phyloP scores from a whole-genome alignment of 768 basidiomycete species.

The Gautieria morchelliformis region DNA sequence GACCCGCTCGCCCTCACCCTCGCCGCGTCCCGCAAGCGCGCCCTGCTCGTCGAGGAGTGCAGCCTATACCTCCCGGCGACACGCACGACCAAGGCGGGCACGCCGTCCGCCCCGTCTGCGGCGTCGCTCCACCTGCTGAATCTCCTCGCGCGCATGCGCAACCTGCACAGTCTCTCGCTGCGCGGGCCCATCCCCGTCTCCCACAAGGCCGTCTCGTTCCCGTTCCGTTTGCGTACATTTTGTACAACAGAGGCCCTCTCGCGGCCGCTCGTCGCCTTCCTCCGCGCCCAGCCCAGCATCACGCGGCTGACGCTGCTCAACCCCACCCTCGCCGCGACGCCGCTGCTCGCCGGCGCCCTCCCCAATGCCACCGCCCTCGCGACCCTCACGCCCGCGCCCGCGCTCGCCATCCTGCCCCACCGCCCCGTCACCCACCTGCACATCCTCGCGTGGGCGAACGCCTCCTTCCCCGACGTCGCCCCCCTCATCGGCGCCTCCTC shows the following conservation, averaged over 20 bases:
- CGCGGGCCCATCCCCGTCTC: slow-evolving; percentile 1
- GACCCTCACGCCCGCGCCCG: slow-evolving; percentile 2
- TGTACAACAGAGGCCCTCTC: slow-evolving; percentile 8
- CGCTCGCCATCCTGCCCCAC: slow-evolving; percentile 2
- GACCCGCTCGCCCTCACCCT: neutral
- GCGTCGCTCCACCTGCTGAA: neutral
- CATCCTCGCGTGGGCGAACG: slow-evolving; percentile 7
- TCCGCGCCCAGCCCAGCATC: slow-evolving; percentile 1
- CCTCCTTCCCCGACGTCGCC: neutral
- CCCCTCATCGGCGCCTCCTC: neutral
- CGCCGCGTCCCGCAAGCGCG: neutral
- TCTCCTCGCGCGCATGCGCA: slow-evolving; percentile 1
- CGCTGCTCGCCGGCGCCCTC: neutral
- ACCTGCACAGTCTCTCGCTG: slow-evolving; percentile 1
- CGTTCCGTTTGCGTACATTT: slow-evolving; percentile 1
- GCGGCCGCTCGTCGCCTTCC: neutral
- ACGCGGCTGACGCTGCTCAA: slow-evolving; percentile 7
- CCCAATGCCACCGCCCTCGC: slow-evolving; percentile 1
- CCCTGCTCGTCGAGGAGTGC: slow-evolving; percentile 2
- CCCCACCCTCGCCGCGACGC: neutral
- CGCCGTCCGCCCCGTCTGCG: neutral
- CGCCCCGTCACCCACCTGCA: slow-evolving; percentile 4
- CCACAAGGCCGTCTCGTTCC: neutral
- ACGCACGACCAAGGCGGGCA: neutral
- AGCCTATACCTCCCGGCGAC: neutral